phyloP scores from a whole-genome alignment of 1,139 yeast genomes.

The Pichia norvegensis region DNA sequence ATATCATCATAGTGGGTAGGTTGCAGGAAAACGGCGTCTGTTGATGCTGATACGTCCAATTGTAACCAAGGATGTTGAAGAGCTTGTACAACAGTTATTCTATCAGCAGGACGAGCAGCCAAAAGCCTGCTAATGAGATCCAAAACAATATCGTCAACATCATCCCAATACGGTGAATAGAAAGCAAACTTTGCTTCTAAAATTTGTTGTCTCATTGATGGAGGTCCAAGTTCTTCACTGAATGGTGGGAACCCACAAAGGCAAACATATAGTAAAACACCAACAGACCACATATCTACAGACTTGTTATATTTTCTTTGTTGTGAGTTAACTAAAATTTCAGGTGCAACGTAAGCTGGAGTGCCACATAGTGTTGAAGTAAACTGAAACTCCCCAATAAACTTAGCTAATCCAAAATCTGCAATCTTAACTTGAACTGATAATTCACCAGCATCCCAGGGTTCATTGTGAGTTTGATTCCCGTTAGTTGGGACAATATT shows the following conservation, averaged over 20 bases:
- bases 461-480: constrained; percentile 45
- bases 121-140: constrained; percentile 58
- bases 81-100: constrained; percentile 47
- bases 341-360: constrained; percentile 81
- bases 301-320: constrained; percentile 59
- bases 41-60: not conserved
- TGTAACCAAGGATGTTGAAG: constrained; percentile 53
- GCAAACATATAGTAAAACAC: constrained; percentile 68
- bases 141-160: constrained; percentile 52
- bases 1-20: constrained; percentile 5
- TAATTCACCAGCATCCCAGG: constrained; percentile 63
- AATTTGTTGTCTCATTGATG: constrained; percentile 69
- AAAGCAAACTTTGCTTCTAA: constrained; percentile 60
- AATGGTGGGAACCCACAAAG: constrained; percentile 82
- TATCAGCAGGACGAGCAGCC: constrained; percentile 46
- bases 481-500: constrained; percentile 41
- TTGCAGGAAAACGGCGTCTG: not conserved
- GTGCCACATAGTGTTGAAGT: constrained; percentile 79
- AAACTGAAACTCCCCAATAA: constrained; percentile 67
- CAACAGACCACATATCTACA: constrained; percentile 76
- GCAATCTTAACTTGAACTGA: constrained; percentile 68
- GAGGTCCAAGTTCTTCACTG: constrained; percentile 75
- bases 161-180: constrained; percentile 76
- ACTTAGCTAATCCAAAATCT: constrained; percentile 74
- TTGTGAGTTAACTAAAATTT: constrained; percentile 41